Evolutionary conservation across 805 yeast genomes (phyloP).

Genomic region (Candida parachauliodes): DNA sequence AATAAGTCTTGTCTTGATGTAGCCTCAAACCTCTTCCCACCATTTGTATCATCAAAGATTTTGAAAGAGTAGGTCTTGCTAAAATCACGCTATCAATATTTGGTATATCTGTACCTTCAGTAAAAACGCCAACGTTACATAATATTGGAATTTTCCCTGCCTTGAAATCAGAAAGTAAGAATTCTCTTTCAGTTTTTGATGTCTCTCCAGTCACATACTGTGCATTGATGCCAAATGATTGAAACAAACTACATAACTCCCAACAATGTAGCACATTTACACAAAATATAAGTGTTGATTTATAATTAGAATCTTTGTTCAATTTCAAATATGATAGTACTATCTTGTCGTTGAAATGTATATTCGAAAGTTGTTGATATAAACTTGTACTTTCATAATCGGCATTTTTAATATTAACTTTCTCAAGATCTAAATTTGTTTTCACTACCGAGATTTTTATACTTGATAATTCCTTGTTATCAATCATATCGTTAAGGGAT

Average conservation of each 20-base stretch:
- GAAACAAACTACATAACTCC: conserved; percentile 50
- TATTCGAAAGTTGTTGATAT: conserved; percentile 52
- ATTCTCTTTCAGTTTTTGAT: conserved; percentile 45
- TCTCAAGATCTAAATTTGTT: conserved; percentile 40
- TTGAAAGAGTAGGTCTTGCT: conserved; percentile 78
- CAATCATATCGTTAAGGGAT: conserved; percentile 61
- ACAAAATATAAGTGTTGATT: conserved; percentile 73
- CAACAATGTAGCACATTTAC: conserved; percentile 68
- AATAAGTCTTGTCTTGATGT: conserved; percentile 55
- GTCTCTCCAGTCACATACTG: conserved; percentile 71
- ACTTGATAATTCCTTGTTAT: conserved; percentile 65
- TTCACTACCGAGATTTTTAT: conserved; percentile 60
- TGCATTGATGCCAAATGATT: conserved; percentile 60
- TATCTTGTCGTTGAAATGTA: conserved; percentile 52
- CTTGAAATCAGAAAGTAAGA: conserved; percentile 55
- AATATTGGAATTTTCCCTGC: conserved; percentile 64
- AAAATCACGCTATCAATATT: conserved; percentile 76
- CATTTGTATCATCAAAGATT: conserved; percentile 76
- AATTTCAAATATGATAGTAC: conserved; percentile 47
- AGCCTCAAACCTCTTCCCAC: conserved; percentile 82
- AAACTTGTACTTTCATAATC: conserved; percentile 56
- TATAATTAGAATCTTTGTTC: conserved; percentile 34
- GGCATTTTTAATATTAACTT: conserved; percentile 28
- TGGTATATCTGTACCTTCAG: conserved; percentile 95
- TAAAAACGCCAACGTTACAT: conserved; percentile 84